Percentiles rank a stretch among this genome's conserved stretches.
Evolutionary conservation across 2,329 filamentous ascomycete species (phyloP).

Genomic region (Colletotrichum plurivorum): DNA sequence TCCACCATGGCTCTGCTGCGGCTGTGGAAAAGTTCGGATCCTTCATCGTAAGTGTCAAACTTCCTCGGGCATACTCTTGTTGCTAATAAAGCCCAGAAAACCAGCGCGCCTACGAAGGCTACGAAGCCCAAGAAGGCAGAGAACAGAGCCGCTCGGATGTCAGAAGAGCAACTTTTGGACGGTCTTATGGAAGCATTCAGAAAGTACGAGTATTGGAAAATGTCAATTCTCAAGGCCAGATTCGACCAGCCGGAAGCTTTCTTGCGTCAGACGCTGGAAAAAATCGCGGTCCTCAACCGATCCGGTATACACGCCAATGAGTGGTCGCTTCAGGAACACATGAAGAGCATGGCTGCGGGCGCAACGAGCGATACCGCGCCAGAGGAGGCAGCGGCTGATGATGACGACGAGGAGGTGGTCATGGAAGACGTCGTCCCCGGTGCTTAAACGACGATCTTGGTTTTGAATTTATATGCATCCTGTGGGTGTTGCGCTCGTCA

Average conservation of each 20-base stretch:
- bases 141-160: conserved; percentile 91
- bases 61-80: background rate
- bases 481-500: background rate
- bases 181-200: conserved; percentile 87
- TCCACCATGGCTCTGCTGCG: conserved; percentile 72
- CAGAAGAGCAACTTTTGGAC: conserved; percentile 89
- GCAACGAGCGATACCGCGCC: conserved; percentile 51
- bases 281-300: conserved; percentile 86
- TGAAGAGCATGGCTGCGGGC: conserved; percentile 39
- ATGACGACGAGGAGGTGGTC: conserved; percentile 77
- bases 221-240: conserved; percentile 42
- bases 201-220: conserved; percentile 85
- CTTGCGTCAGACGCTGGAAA: conserved; percentile 86
- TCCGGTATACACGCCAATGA: conserved; percentile 87
- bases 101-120: conserved; percentile 54
- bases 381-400: conserved; percentile 70
- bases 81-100: conserved; percentile 62
- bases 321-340: conserved; percentile 83
- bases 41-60: conserved; percentile 68
- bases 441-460: background rate
- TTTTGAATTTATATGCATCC: background rate
- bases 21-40: conserved; percentile 61
- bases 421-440: conserved; percentile 82
- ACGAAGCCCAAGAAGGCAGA: conserved; percentile 75
- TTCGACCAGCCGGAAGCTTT: conserved; percentile 94